Conservation (phyloP, 2,329 filamentous ascomycete genomes). For the Pestalotiopsis sp. region DNA sequence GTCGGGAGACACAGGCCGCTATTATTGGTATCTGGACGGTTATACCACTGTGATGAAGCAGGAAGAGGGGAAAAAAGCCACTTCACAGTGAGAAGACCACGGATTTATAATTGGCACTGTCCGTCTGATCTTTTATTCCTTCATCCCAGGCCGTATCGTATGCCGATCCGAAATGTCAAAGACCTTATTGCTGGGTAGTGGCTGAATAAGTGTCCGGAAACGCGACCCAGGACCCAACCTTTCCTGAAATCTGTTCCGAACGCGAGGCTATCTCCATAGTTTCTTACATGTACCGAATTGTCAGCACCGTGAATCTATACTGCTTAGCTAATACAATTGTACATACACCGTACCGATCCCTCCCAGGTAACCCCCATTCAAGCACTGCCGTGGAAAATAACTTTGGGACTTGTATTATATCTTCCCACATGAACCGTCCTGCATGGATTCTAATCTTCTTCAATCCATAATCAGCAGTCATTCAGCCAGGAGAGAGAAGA, state of each 20-base stretch:
- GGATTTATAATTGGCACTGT: neutral
- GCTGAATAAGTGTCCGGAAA: neutral
- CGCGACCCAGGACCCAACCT: neutral
- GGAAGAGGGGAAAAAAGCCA: neutral
- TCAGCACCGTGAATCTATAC: no score
- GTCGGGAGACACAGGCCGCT: neutral
- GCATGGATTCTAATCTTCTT: no score
- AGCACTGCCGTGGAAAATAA: no score
- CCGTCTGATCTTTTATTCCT: neutral
- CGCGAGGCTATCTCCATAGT: neutral
- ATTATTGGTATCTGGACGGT: neutral
- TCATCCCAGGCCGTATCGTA: neutral
- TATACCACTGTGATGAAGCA: neutral
- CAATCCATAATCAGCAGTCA: no score
- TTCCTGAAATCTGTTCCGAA: neutral
- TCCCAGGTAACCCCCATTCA: no score
- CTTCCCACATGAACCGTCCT: no score
- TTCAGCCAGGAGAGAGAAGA: no score
- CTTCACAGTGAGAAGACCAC: neutral
- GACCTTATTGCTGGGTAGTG: neutral
- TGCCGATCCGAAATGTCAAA: neutral
- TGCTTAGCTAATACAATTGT: no score
- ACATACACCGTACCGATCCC: no score
- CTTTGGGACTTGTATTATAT: no score
- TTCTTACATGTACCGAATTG: no score